These are phyloP conservation scores for Pulveroboletus ravenelii DNA, from an alignment of 768 basidiomycete species.

Conservation along the genomic window DNA sequence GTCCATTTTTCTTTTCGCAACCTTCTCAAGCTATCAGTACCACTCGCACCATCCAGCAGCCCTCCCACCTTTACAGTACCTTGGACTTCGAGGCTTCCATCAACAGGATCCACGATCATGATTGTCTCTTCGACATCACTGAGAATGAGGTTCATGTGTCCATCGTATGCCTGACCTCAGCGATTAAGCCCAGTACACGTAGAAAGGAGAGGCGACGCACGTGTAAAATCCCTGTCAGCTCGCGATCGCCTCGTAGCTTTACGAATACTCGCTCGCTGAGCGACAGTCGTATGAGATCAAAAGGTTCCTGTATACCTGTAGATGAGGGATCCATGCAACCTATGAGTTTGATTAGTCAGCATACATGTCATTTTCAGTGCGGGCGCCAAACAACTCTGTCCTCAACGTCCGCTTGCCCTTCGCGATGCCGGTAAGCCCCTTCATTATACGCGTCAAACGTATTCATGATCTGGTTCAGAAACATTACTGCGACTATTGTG, in stretches of 20 bases:
- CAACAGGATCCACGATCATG: slow-evolving; percentile 86
- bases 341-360: slow-evolving; percentile 24
- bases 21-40: slow-evolving; percentile 39
- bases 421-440: slow-evolving; percentile 59
- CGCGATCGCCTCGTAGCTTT: slow-evolving; percentile 92
- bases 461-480: slow-evolving; percentile 45
- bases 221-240: slow-evolving; percentile 88
- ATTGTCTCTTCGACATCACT: slow-evolving; percentile 98
- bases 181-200: slow-evolving; percentile 2
- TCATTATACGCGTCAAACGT: background rate
- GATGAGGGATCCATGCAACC: slow-evolving; percentile 63
- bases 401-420: slow-evolving; percentile 23
- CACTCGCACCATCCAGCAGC: background rate
- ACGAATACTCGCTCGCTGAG: slow-evolving; percentile 98
- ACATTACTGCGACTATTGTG: slow-evolving; percentile 93
- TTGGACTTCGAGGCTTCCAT: slow-evolving; percentile 52
- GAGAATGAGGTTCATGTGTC: slow-evolving; percentile 99
- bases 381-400: slow-evolving; percentile 8
- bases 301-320: slow-evolving; percentile 86
- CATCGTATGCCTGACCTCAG: slow-evolving; percentile 84
- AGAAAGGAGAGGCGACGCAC: slow-evolving; percentile 44
- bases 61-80: slow-evolving; percentile 62
- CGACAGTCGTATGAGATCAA: slow-evolving; percentile 94
- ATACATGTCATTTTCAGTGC: slow-evolving; percentile 19
- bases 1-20: slow-evolving; percentile 90